Base-by-base conservation (phyloP, 2,329 filamentous ascomycete species). In the Diaporthe sp. region DNA sequence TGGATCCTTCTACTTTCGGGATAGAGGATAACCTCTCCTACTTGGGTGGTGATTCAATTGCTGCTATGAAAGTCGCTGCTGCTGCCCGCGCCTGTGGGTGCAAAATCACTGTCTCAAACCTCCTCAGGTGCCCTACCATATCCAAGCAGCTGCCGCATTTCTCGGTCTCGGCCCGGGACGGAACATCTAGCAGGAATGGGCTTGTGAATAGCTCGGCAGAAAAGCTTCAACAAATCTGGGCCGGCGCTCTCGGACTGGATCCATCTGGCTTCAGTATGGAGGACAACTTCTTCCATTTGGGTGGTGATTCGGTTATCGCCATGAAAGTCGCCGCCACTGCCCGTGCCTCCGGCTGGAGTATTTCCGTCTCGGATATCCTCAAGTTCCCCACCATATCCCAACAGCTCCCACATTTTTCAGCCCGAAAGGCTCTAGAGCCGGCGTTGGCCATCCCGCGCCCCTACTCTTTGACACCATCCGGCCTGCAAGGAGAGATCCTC, bases 21-120 rank as follows among this genome's bases (percentile, higher is more conserved):
- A 62, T 42, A 12, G 13, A 71, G 6, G 79, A 80, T 51, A 79
- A 76, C 73, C 83, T 83, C 76, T 79, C 83, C 67, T 68, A 73
- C 9, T 57, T 82, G 2, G 82, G 82, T 1, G 82, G 82, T 5
- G 78, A 83, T 68, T 83, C 82, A 0, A 75, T 82, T 25, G 58
- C 69, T 3, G 80, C 81, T 5, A 81, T 82, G 74, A 73, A 71
- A 15, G 51, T 81, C 1, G 78, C 79, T 5, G 71, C 77, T 4
- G 62, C 37, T 1, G 78, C 80, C n/a, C 51, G 51, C 51, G 25
- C 51, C 9, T 28, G 25, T 55, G 51, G 51, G 9, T 31, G 51
- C 51, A 55, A 5, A 31, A 28, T 55, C 12, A 55, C 51, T 55
- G 51, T 55, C 51, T 55, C 51, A 28, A 55, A 31, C 25, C 51